Evolutionary conservation across 331 rosid genomes (phyloP), one percentile per base, ranked within the genome.

Genomic region (Ulmus americana): DNA sequence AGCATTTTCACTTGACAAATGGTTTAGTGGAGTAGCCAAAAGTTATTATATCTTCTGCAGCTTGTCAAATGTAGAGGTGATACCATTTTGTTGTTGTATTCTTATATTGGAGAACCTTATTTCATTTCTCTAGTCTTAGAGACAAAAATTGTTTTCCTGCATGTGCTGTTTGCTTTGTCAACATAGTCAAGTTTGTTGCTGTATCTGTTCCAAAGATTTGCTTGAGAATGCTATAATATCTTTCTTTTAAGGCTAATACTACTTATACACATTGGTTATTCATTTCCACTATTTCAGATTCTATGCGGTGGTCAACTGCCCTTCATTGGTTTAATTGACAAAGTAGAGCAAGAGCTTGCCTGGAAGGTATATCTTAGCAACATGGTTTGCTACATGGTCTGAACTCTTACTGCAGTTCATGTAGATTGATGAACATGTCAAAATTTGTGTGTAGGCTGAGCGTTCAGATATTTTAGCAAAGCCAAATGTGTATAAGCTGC

Each of bases 291-390:
- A 5, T 54, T 61, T 59, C 88, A 92, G 98, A 83, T 92, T 83
- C 88, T 92, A 61, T 89, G 90, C 77, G 78, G 91, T 55, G 89
- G 86, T 82, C 84, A 83, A 71, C 88, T 92, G 63, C 98, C 98
- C 45, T 88, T 83, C 72, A 84, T 86, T 80, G 95, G 97, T 73
- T 82, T 92, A 69, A 82, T 75, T 70, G 95, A 89, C 75, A 92
- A 85, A 77, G 95, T 89, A 14, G 98, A 92, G 79, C 95, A 89
- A 69, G 98, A 92, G 90, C 98, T 92, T 82, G 81, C 84, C 42
- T 80, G 95, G 91, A 92, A 92, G 98, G 98, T 92, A 79, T 70
- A 40, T 58, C 64, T 42, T 69, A 48, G 68, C 42, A 59, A 43
- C 60, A 63, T 59, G 44, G 43, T 51, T 70, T 54, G 47, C 12